phyloP scores from a whole-genome alignment of 1,284 basidiomycete species.

The Phellinidium pouzarii region DNA sequence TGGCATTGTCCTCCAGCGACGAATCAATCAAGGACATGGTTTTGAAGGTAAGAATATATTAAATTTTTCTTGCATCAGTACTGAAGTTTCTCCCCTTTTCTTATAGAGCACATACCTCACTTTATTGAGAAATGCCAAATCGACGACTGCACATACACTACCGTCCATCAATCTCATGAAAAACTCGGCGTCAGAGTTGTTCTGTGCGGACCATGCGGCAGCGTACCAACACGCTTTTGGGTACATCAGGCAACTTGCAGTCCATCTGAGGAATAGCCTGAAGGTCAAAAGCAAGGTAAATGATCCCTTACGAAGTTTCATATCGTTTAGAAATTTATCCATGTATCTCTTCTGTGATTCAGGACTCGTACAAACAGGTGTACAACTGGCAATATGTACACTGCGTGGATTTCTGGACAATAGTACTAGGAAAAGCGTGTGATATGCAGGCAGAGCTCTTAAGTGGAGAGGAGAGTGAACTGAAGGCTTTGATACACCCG shows the following conservation, averaged over 20 bases:
- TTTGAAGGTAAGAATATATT: slow-evolving; percentile 57
- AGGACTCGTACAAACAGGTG: slow-evolving; percentile 87
- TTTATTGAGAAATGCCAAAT: slow-evolving; percentile 76
- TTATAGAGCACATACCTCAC: slow-evolving; percentile 85
- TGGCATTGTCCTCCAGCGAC: slow-evolving; percentile 78
- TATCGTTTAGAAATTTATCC: slow-evolving; percentile 8
- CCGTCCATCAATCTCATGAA: slow-evolving; percentile 98
- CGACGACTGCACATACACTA: slow-evolving; percentile 80
- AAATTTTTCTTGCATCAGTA: slow-evolving; percentile 7
- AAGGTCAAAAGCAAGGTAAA: slow-evolving; percentile 78
- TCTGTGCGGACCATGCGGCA: slow-evolving; percentile 65
- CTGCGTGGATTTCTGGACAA: slow-evolving; percentile 93
- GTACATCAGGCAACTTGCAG: slow-evolving; percentile 94
- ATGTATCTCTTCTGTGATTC: slow-evolving; percentile 15
- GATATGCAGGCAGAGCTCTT: slow-evolving; percentile 49
- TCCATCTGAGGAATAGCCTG: slow-evolving; percentile 88
- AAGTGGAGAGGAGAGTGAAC: slow-evolving; percentile 61
- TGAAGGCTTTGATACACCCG: slow-evolving; percentile 90
- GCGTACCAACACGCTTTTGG: slow-evolving; percentile 96
- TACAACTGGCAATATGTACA: slow-evolving; percentile 99
- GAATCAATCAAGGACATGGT: slow-evolving; percentile 80
- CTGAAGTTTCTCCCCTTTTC: slow-evolving; percentile 1
- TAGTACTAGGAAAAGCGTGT: slow-evolving; percentile 81
- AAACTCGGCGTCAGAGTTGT: slow-evolving; percentile 92
- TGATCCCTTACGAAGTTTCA: slow-evolving; percentile 23